Base-by-base conservation (phyloP, 1,284 basidiomycete genomes). In the Agroathelia rolfsii region DNA sequence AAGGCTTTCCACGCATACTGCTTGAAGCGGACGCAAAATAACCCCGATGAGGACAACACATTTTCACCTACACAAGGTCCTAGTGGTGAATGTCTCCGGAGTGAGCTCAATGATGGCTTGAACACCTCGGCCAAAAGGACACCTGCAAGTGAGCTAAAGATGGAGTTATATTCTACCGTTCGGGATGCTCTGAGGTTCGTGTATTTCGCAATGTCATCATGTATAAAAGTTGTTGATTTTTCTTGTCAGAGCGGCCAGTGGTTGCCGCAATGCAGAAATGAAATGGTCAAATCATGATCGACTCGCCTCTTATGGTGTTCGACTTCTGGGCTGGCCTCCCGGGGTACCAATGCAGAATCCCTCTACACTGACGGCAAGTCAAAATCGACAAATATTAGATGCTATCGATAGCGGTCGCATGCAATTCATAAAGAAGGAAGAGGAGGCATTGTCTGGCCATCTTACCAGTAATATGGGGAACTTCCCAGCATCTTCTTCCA, bases 241-340 rank as follows among this genome's bases (percentile, higher is more conserved):
- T 36, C 14, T 18, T 34, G 23, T 27, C 42, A 76, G 72, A 46
- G 47, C 58, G 9, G 60, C 59, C 7, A 73, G 71, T 39, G 74
- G 75, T 7, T 50, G 70, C 10, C 69, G 69, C 3, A 72, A 62
- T 37, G 76, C 76, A 14, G 76, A 80, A 43, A 80, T 80, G 76
- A 77, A 72, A 50, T 80, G 76, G 76, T 69, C 70, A 3, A 76
- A 75, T 44, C 75, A 69, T 35, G 64, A 70, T 16, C 61, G 67
- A 30, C 50, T 80, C 19, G 41, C 42, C 15, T 47, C 53, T 4
- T 78, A 75, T 42, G 70, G 70, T n/a, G 69, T 78, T 17, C 62
- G 58, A 27, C 49, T 79, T 23, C 55, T 69, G 10, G 76, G 76
- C 21, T 80, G 76, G 76, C 76, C 76, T 11, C 37, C 58, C 12